Percentiles rank a stretch among this genome's conserved stretches.
Conservation (phyloP, 495 filamentous ascomycete species). For the Neurospora africana region DNA sequence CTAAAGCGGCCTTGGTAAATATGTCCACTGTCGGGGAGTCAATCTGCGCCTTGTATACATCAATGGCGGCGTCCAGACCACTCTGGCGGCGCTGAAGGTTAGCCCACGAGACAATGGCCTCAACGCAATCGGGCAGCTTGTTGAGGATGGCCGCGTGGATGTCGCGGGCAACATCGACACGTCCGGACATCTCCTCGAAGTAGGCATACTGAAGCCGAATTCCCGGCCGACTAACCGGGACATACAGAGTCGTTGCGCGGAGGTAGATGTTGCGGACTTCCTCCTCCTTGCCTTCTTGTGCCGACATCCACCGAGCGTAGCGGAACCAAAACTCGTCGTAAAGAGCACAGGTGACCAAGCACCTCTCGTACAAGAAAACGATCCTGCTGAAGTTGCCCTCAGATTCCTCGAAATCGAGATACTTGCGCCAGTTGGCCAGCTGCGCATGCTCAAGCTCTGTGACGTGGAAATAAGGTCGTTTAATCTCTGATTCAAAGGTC, state of each 20-base stretch:
- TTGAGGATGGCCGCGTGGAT: constrained; percentile 72
- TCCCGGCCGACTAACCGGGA: constrained; percentile 70
- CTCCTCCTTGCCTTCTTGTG: constrained; percentile 70
- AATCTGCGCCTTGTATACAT: constrained; percentile 71
- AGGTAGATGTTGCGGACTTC: constrained; percentile 92
- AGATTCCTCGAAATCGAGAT: constrained; percentile 89
- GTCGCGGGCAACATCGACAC: constrained; percentile 66
- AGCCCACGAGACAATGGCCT: constrained; percentile 81
- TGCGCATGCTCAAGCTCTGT: constrained; percentile 82
- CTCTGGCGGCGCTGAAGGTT: constrained; percentile 76
- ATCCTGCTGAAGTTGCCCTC: constrained; percentile 68
- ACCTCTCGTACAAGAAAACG: constrained; percentile 85
- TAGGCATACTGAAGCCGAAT: constrained; percentile 85
- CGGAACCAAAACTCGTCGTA: constrained; percentile 98
- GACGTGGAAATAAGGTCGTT: constrained; percentile 94
- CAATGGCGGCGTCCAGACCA: constrained; percentile 79
- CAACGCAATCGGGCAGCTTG: constrained; percentile 60
- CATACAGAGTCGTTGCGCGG: constrained; percentile 71
- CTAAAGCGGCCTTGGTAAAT: constrained; percentile 75
- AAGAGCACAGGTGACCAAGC: constrained; percentile 80
- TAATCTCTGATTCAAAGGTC: constrained; percentile 91
- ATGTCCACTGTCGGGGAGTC: constrained; percentile 60
- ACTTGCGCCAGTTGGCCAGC: constrained; percentile 89
- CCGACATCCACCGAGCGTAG: constrained; percentile 94
- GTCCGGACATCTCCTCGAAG: constrained; percentile 78